These are phyloP conservation scores for Letharia lupina DNA, from an alignment of 495 filamentous ascomycete species.

Conservation along the genomic window DNA sequence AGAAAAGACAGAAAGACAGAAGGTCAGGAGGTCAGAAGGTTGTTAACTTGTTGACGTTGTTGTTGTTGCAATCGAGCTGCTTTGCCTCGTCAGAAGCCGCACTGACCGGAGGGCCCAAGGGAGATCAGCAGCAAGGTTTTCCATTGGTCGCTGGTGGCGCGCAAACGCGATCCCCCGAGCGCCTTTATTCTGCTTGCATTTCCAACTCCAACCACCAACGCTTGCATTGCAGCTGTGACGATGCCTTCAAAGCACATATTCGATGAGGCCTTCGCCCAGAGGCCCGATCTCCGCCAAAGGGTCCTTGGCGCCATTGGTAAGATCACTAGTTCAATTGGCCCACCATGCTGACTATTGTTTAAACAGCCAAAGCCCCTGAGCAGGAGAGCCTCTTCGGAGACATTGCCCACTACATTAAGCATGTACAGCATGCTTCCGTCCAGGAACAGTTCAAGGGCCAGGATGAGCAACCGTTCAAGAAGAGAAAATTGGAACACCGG, in stretches of 20 bases:
- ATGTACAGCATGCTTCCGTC: conserved; percentile 28
- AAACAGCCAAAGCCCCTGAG: conserved; percentile 12
- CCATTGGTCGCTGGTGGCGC: conserved; percentile 11
- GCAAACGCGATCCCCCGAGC: conserved; percentile 8
- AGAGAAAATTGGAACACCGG: conserved; percentile 46
- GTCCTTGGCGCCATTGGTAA: conserved; percentile 13
- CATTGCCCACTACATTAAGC: conserved; percentile 41
- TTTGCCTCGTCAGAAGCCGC: background rate
- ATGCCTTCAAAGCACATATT: conserved; percentile 1
- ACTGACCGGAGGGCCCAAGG: background rate
- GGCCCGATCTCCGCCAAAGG: conserved; percentile 12
- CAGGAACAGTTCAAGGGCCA: conserved; percentile 11
- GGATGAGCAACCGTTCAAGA: conserved; percentile 42
- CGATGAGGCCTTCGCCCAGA: conserved; percentile 15
- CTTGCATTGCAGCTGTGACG: background rate
- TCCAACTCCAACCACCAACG: background rate
- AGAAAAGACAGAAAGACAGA: background rate
- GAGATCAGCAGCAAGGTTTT: background rate
- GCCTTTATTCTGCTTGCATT: background rate
- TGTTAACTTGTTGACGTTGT: too few species aligned
- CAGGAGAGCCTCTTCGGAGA: conserved; percentile 36
- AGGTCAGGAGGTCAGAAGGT: too few species aligned
- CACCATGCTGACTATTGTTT: conserved; percentile 8
- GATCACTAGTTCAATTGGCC: background rate
- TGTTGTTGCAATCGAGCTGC: background rate